These are phyloP conservation scores for Hymenoscyphus fructigenus DNA, from an alignment of 2,329 filamentous ascomycete genomes.

Conservation along the genomic window DNA sequence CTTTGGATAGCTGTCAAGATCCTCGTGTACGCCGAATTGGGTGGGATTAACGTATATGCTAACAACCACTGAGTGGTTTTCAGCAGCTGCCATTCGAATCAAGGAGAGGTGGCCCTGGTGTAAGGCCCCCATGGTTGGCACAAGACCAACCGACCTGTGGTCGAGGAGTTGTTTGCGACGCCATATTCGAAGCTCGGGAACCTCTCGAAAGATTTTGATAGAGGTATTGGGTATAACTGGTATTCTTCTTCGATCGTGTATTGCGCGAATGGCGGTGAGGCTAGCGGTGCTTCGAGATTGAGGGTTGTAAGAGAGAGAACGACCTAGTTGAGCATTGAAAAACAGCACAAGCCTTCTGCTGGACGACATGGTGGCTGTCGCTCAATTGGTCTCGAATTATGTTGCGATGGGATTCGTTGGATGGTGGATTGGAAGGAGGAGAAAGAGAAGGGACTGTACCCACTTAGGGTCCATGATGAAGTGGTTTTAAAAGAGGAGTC, in stretches of 20 bases:
- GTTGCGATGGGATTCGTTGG: background rate
- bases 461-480: conserved; percentile 30
- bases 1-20: conserved; percentile 83
- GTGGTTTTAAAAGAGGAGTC: conserved; percentile 21
- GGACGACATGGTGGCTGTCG: conserved; percentile 13
- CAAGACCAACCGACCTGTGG: conserved; percentile 75
- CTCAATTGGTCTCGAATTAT: conserved; percentile 7
- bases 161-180: conserved; percentile 64
- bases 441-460: conserved; percentile 8
- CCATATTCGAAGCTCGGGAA: conserved; percentile 68
- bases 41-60: conserved; percentile 96
- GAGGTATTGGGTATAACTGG: conserved; percentile 50
- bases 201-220: conserved; percentile 74
- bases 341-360: conserved; percentile 2
- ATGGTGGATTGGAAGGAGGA: background rate
- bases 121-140: conserved; percentile 98
- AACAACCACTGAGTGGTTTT: conserved; percentile 85
- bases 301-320: conserved; percentile 4
- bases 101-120: conserved; percentile 87
- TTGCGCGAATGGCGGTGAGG: conserved; percentile 6
- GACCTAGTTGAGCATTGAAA: conserved; percentile 2
- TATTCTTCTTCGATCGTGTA: conserved; percentile 21
- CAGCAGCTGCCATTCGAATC: conserved; percentile 76
- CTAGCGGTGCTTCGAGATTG: conserved; percentile 19
- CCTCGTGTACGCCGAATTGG: conserved; percentile 88